These are phyloP conservation scores for Ceratocystis ficicola DNA, from an alignment of 2,329 filamentous ascomycete species.

Conservation along the genomic window DNA sequence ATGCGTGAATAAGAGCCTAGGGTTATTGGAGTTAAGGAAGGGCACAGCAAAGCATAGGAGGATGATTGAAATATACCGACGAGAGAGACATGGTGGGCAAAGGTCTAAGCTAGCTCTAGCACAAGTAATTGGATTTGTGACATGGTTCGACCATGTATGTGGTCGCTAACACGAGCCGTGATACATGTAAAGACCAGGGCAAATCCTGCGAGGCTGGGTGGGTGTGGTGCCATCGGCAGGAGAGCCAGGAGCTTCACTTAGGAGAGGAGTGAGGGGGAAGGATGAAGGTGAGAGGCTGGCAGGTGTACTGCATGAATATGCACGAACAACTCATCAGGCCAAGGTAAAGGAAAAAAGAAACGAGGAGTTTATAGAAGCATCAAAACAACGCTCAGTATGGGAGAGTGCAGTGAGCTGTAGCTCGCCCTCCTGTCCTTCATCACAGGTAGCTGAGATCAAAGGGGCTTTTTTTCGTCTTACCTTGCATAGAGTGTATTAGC, in stretches of 20 bases:
- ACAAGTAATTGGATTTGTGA: background rate
- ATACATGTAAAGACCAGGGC: background rate
- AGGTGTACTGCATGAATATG: constrained; percentile 22
- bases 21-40: too few species aligned
- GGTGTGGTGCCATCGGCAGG: background rate
- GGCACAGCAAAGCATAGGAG: too few species aligned
- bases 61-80: too few species aligned
- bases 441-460: too few species aligned
- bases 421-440: too few species aligned
- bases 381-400: too few species aligned
- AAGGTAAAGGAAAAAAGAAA: background rate
- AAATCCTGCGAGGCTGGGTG: background rate
- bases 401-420: too few species aligned
- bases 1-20: background rate
- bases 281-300: background rate
- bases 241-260: background rate
- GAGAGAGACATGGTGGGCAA: too few species aligned
- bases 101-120: background rate
- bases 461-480: too few species aligned
- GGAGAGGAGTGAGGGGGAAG: background rate
- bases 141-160: background rate
- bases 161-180: background rate
- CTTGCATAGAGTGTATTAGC: too few species aligned
- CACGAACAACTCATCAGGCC: constrained; percentile 27
- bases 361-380: background rate